Base-by-base conservation (phyloP, 2,329 filamentous ascomycete species). In the Rhynchosporium graminicola region DNA sequence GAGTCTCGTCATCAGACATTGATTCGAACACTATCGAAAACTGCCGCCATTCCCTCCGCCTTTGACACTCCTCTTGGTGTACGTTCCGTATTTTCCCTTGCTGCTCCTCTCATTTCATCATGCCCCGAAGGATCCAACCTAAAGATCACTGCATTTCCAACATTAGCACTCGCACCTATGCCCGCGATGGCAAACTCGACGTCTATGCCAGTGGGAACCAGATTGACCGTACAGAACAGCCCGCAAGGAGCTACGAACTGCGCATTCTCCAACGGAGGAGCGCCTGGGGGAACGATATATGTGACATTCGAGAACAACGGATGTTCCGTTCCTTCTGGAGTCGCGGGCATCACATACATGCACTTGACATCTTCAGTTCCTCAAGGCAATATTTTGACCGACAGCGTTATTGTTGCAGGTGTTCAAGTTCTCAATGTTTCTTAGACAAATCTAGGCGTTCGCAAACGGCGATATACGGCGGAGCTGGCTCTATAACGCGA, bases 241-340 rank as follows among this genome's bases (percentile, higher is more conserved):
- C 51, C 51, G 13, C 7, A 33, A 2, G 51, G 51, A 15, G 51
- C 51, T 15, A 54, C 51, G 36, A 54, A 54, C n/a, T 54, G 51
- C 38, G 51, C 51, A 54, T 54, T 54, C 28, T 54, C 51, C 20
- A 54, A 54, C 9, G 51, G 51, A 54, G 51, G 51, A 15, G 51
- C 51, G 20, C 51, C 51, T 42, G 51, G 51, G 38, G 51, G 51
- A 20, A 54, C 51, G 9, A 54, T 54, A 20, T 54, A 54, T 15
- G 51, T 54, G 8, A 42, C 51, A 2, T 54, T 40, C 36, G 51
- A 54, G 36, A 54, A 54, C 13, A 12, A 20, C 20, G 51, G 51
- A 15, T 54, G 51, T 29, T 8, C 36, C 12, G 51, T 54, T 29
- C 51, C 51, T 28, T 36, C 38, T 8, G 51, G 51, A 40, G 51